These are phyloP conservation scores for Flammula alnicola DNA, from an alignment of 1,284 basidiomycete species.

Conservation along the genomic window DNA sequence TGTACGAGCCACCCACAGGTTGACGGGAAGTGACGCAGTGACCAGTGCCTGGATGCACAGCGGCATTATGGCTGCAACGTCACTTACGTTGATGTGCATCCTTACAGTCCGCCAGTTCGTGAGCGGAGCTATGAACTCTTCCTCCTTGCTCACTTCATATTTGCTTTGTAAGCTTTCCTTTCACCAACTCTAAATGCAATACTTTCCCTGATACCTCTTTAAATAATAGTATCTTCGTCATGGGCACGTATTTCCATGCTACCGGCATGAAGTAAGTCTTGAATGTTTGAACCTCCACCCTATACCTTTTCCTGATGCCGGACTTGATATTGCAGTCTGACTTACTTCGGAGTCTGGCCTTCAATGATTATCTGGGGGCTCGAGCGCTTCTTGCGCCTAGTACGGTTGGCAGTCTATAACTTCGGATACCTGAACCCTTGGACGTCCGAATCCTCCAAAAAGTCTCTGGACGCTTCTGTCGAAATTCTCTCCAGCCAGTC, in stretches of 20 bases:
- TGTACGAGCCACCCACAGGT: slow-evolving; percentile 14
- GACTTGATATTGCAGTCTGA: no score
- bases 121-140: slow-evolving; percentile 52
- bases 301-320: neutral
- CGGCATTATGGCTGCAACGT: slow-evolving; percentile 42
- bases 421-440: slow-evolving; percentile 43
- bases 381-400: slow-evolving; percentile 58
- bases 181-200: slow-evolving; percentile 9
- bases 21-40: slow-evolving; percentile 23
- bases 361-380: slow-evolving; percentile 67
- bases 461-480: slow-evolving; percentile 41
- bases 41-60: slow-evolving; percentile 39
- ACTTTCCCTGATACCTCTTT: neutral
- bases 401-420: slow-evolving; percentile 58
- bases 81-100: slow-evolving; percentile 43
- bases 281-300: neutral
- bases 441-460: slow-evolving; percentile 8
- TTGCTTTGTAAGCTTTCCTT: slow-evolving; percentile 41
- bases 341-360: slow-evolving; percentile 54
- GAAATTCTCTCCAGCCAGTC: slow-evolving; percentile 55
- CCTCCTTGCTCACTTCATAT: slow-evolving; percentile 44
- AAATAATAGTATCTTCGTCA: slow-evolving; percentile 41
- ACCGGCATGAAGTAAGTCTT: slow-evolving; percentile 28
- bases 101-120: slow-evolving; percentile 50
- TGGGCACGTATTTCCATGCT: slow-evolving; percentile 48